Percentiles rank a stretch among this genome's conserved stretches.
Conservation (phyloP, 495 filamentous ascomycete genomes). For the Trichoderma orchidacearum region DNA sequence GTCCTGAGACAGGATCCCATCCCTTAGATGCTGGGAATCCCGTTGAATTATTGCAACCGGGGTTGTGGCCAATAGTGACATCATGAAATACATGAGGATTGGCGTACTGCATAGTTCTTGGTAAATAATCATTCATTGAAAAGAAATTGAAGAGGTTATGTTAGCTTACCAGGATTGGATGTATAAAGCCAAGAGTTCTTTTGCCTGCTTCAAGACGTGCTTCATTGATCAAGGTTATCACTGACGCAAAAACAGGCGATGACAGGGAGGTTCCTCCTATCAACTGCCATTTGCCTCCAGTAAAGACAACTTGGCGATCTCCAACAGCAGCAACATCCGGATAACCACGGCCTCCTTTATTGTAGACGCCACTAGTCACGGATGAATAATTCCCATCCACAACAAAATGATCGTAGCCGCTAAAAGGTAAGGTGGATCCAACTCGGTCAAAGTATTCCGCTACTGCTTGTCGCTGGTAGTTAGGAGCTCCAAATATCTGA, state of each 20-base stretch:
- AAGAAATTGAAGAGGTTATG: neutral
- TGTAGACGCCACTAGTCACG: constrained; percentile 21
- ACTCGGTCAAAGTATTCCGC: constrained; percentile 36
- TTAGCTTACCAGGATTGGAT: constrained; percentile 16
- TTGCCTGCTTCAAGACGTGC: constrained; percentile 37
- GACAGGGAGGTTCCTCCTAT: constrained; percentile 22
- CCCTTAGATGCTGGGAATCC: constrained; percentile 35
- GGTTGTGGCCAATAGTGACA: constrained; percentile 31
- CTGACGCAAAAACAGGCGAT: constrained; percentile 21
- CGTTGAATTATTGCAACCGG: constrained; percentile 26
- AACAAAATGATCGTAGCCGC: constrained; percentile 10
- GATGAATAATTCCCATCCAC: constrained; percentile 12
- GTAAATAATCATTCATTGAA: neutral
- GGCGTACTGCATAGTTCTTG: neutral
- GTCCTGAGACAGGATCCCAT: constrained; percentile 37
- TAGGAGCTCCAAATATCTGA: constrained; percentile 47
- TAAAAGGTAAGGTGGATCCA: constrained; percentile 9
- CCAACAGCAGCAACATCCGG: constrained; percentile 53
- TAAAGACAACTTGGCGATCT: constrained; percentile 34
- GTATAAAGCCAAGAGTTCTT: constrained; percentile 43
- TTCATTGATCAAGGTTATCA: constrained; percentile 47
- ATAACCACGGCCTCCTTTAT: constrained; percentile 44
- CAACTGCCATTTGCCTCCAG: constrained; percentile 19
- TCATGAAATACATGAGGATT: constrained; percentile 26
- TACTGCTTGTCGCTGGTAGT: constrained; percentile 43